These are phyloP conservation scores for Dalechampia spathulata DNA, from an alignment of 441 rosid genomes.

Conservation along the genomic window DNA sequence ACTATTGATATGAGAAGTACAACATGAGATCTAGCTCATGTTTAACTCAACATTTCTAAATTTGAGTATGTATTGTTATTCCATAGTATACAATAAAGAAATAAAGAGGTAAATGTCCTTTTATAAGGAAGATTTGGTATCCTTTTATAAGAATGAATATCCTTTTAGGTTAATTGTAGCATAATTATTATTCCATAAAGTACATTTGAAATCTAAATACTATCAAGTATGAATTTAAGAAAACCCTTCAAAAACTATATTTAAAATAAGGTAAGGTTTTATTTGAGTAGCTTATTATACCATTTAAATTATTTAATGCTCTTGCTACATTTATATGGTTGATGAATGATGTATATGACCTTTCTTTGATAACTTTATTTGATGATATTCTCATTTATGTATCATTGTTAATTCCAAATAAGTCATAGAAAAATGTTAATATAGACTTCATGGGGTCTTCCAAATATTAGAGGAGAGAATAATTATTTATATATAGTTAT, in stretches of 20 bases:
- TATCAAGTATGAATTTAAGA: not conserved
- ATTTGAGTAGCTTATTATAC: slow-evolving; percentile 4
- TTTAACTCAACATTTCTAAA: too few species aligned
- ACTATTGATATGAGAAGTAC: not conserved
- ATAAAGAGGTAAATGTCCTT: too few species aligned
- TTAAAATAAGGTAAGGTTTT: not conserved
- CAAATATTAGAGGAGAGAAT: too few species aligned
- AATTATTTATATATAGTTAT: too few species aligned
- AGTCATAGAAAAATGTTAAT: too few species aligned
- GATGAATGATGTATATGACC: not conserved
- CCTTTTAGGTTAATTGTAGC: not conserved
- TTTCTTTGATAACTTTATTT: not conserved
- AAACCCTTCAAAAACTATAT: not conserved
- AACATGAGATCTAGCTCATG: too few species aligned
- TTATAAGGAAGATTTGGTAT: not conserved
- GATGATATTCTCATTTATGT: too few species aligned
- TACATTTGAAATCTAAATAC: not conserved
- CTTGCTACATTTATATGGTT: not conserved
- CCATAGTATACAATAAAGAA: too few species aligned
- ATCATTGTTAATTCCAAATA: too few species aligned
- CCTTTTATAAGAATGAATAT: not conserved
- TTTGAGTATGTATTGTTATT: too few species aligned
- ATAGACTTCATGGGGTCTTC: too few species aligned
- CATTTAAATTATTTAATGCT: not conserved
- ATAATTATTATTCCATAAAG: not conserved